A percentile compares a stretch with the other conserved stretches of the same genome.
These are phyloP conservation scores for Cetraspora pellucida DNA, from an alignment of 192 early-diverging fungal genomes.

Conservation along the genomic window DNA sequence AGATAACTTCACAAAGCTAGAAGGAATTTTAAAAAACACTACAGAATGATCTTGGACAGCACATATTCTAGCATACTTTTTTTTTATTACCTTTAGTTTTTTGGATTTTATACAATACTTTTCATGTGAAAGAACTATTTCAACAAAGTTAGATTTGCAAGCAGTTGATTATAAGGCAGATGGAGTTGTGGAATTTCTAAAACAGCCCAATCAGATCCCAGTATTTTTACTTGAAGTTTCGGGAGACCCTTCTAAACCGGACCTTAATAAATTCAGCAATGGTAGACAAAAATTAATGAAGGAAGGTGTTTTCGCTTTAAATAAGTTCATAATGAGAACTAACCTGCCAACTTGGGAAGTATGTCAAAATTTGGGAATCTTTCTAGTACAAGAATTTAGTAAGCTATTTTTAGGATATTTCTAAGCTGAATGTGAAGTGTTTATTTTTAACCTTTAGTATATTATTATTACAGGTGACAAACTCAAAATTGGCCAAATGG, in stretches of 20 bases:
- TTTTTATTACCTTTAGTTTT: slow-evolving; percentile 14
- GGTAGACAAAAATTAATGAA: slow-evolving; percentile 15
- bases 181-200: slow-evolving; percentile 8
- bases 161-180: slow-evolving; percentile 8
- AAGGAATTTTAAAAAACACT: not conserved
- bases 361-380: slow-evolving; percentile 1
- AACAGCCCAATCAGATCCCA: slow-evolving; percentile 11
- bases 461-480: not conserved
- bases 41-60: slow-evolving; percentile 15
- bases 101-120: slow-evolving; percentile 14
- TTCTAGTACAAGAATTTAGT: not conserved
- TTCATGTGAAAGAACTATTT: slow-evolving; percentile 11
- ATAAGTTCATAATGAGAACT: not conserved
- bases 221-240: slow-evolving; percentile 9
- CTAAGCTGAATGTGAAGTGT: not conserved
- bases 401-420: slow-evolving; percentile 13
- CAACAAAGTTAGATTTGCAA: slow-evolving; percentile 15
- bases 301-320: slow-evolving; percentile 3
- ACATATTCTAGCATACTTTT: slow-evolving; percentile 15
- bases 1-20: not conserved
- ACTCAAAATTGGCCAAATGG: not conserved
- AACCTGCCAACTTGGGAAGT: not conserved
- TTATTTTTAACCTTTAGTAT: slow-evolving; percentile 22
- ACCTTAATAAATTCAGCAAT: not conserved
- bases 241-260: not conserved